A percentile compares a stretch with the other conserved stretches of the same genome.
phyloP scores from a whole-genome alignment of 352 stramenopile genomes.

The Pythium graminicola region DNA sequence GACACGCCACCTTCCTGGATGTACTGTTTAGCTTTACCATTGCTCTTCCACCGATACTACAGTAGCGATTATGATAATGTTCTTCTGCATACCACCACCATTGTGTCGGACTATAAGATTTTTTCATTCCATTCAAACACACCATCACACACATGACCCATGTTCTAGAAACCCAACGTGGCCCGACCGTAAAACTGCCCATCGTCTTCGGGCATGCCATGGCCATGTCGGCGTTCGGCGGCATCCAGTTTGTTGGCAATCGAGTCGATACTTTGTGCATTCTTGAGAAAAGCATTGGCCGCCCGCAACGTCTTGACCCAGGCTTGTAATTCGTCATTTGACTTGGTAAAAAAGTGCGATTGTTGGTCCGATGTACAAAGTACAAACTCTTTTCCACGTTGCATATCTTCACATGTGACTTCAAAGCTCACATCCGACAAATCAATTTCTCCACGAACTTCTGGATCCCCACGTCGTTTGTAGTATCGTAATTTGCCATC shows the following conservation, averaged over 20 bases:
- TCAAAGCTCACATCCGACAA: conserved; percentile 73
- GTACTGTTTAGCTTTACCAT: conserved; percentile 3
- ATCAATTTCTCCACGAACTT: conserved; percentile 79
- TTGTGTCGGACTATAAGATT: not conserved
- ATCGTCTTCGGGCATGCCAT: conserved; percentile 47
- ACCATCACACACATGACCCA: too few species aligned
- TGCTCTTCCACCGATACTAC: not conserved
- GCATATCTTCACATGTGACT: conserved; percentile 71
- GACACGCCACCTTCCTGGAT: conserved; percentile 1
- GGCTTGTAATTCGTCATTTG: conserved; percentile 53
- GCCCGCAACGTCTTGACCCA: conserved; percentile 77
- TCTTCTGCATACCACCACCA: not conserved
- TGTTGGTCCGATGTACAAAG: conserved; percentile 77
- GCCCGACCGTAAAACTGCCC: conserved; percentile 79
- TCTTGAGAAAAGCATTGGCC: conserved; percentile 58
- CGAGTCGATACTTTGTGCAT: conserved; percentile 31
- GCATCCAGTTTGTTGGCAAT: conserved; percentile 28
- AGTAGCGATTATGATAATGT: conserved; percentile 5
- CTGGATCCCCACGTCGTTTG: conserved; percentile 76
- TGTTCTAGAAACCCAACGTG: conserved; percentile 66
- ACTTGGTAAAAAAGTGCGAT: conserved; percentile 83
- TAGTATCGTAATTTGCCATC: conserved; percentile 80
- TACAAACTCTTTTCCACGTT: conserved; percentile 71
- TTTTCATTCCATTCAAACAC: not conserved
- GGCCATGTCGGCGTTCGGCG: conserved; percentile 24